phyloP scores from a whole-genome alignment of 345 rosid species.

The Euphorbia peplus region DNA sequence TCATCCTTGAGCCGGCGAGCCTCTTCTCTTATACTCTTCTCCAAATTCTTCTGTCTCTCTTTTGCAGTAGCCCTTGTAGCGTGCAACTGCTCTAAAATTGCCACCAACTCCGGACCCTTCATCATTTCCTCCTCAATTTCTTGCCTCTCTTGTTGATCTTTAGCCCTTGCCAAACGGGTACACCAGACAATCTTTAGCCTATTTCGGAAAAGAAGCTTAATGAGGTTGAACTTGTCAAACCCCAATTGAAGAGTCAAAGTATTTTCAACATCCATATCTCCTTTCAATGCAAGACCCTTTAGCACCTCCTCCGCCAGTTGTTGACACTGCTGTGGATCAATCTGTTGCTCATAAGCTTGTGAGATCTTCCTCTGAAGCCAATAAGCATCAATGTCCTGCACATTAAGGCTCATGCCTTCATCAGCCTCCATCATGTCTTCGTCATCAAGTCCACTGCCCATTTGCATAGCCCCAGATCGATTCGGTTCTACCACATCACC shows the following conservation, averaged over 20 bases:
- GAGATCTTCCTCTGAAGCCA: conserved; percentile 97
- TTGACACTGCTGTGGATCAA: conserved; percentile 86
- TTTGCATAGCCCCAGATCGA: conserved; percentile 69
- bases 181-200: conserved; percentile 90
- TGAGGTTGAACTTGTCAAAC: conserved; percentile 69
- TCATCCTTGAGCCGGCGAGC: conserved; percentile 87
- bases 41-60: conserved; percentile 88
- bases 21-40: conserved; percentile 94
- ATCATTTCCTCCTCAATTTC: conserved; percentile 83
- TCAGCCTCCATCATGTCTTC: conserved; percentile 59
- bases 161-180: conserved; percentile 91
- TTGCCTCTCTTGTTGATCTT: conserved; percentile 76
- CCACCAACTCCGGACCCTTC: conserved; percentile 65
- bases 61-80: conserved; percentile 93
- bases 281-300: conserved; percentile 77
- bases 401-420: conserved; percentile 70
- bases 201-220: conserved; percentile 64
- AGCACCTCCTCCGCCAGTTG: conserved; percentile 93
- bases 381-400: conserved; percentile 94
- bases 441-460: conserved; percentile 77
- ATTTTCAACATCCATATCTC: conserved; percentile 75
- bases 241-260: conserved; percentile 58
- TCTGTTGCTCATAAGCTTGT: conserved; percentile 78
- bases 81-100: conserved; percentile 86
- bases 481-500: conserved; percentile 56